Evolutionary conservation across 2,329 filamentous ascomycete genomes (phyloP).

Genomic region (Dactylellina drechsleri): DNA sequence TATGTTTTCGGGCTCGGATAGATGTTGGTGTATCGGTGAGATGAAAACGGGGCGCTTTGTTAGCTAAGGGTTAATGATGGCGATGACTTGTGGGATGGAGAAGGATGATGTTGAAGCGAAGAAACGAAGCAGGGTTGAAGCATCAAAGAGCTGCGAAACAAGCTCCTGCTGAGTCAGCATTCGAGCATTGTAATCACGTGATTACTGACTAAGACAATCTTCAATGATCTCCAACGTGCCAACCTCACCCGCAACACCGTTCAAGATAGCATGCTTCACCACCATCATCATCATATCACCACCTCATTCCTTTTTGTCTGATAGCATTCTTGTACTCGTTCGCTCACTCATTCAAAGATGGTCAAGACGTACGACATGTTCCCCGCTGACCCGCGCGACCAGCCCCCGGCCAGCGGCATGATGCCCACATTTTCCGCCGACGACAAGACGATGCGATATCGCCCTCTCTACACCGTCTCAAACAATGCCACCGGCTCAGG

Average conservation of each 20-base stretch:
- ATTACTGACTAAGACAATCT: not conserved
- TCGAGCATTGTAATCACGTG: too few species aligned
- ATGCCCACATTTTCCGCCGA: slow-evolving; percentile 34
- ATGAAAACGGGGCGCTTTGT: not conserved
- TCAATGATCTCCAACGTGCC: slow-evolving; percentile 3
- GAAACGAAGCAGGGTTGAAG: not conserved
- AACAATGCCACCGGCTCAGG: slow-evolving; percentile 22
- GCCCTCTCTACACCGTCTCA: slow-evolving; percentile 39
- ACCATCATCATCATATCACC: not conserved
- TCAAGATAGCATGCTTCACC: not conserved
- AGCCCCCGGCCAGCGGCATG: slow-evolving; percentile 17
- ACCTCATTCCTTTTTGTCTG: too few species aligned
- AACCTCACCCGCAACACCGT: not conserved
- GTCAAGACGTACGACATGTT: slow-evolving; percentile 49
- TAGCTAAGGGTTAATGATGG: not conserved
- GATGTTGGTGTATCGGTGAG: slow-evolving; percentile 3
- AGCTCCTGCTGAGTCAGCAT: not conserved
- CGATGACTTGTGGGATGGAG: slow-evolving; percentile 13
- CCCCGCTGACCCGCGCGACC: slow-evolving; percentile 40
- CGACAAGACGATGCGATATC: slow-evolving; percentile 45
- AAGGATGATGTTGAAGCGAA: not conserved
- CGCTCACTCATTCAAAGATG: slow-evolving; percentile 6
- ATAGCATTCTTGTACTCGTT: too few species aligned
- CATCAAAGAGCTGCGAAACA: slow-evolving; percentile 4
- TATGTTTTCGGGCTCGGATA: slow-evolving; percentile 1